Conservation (phyloP, 164 flowering plant genomes). For the Aristolochia contorta region DNA sequence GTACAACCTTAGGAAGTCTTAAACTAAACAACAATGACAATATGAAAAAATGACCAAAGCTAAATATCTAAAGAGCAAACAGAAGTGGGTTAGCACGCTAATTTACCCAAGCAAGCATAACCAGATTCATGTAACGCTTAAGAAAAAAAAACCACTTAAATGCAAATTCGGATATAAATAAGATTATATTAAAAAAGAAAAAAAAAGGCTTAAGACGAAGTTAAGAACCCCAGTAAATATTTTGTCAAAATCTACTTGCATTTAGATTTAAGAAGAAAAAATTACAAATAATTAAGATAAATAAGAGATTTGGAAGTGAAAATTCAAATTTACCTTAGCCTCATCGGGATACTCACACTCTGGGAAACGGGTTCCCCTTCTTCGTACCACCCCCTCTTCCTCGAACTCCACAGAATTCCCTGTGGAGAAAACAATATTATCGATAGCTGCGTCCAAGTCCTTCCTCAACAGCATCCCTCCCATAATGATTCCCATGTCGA, state of each 20-base stretch:
- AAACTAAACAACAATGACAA: neutral
- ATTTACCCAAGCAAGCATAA: neutral
- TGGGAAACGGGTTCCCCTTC: neutral
- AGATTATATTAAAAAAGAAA: neutral
- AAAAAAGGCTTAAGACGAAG: neutral
- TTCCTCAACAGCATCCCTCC: constrained; percentile 59
- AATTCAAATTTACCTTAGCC: constrained; percentile 2
- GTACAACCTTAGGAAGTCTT: neutral
- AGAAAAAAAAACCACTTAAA: neutral
- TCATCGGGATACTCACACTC: neutral
- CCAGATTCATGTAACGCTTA: neutral
- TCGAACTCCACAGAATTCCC: neutral
- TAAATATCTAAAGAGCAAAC: too few relatives aligned
- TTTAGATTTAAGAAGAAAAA: neutral
- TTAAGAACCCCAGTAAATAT: neutral
- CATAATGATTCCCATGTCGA: constrained; percentile 89
- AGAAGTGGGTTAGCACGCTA: neutral
- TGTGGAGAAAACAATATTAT: constrained; percentile 5
- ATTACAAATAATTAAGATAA: neutral
- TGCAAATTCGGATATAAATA: neutral
- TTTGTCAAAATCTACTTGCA: too few relatives aligned
- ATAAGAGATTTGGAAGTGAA: neutral
- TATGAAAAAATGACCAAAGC: too few relatives aligned
- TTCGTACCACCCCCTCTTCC: neutral
- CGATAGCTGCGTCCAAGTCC: constrained; percentile 47